These are phyloP conservation scores for Aspergillus sp. DNA, from an alignment of 2,329 filamentous ascomycete species.

Conservation along the genomic window DNA sequence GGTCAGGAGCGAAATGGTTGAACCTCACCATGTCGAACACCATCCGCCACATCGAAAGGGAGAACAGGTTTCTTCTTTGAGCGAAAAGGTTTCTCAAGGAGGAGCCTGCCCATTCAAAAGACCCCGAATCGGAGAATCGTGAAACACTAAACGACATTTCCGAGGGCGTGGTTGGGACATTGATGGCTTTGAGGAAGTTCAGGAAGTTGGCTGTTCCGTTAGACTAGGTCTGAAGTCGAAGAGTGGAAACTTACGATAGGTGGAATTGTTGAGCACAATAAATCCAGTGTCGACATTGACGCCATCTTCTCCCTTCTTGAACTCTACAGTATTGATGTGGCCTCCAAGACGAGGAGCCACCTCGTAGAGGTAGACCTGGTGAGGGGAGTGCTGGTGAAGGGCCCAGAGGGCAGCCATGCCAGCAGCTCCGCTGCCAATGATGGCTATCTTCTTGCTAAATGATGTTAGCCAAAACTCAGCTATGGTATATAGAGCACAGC, in stretches of 20 bases:
- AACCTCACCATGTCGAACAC: constrained; percentile 10
- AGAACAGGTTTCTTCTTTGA: constrained; percentile 1
- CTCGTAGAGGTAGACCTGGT: constrained; percentile 8
- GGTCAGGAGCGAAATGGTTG: constrained; percentile 8
- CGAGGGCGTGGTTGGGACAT: constrained; percentile 3
- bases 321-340: constrained; percentile 7
- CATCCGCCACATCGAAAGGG: constrained; percentile 8
- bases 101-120: constrained; percentile 6
- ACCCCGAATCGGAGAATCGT: neutral
- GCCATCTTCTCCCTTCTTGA: neutral
- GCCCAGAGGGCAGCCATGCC: constrained; percentile 9
- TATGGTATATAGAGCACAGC: too few species aligned
- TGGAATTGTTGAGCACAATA: constrained; percentile 8
- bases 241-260: constrained; percentile 1
- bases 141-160: constrained; percentile 13
- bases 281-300: constrained; percentile 11
- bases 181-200: neutral
- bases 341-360: constrained; percentile 5
- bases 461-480: neutral
- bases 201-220: constrained; percentile 6
- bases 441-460: neutral
- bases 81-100: constrained; percentile 7
- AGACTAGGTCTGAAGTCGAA: neutral
- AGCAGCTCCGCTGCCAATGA: constrained; percentile 8
- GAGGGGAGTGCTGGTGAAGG: constrained; percentile 4